Evolutionary conservation across 2,329 filamentous ascomycete species (phyloP).

Genomic region (Fusarium mundagurra): DNA sequence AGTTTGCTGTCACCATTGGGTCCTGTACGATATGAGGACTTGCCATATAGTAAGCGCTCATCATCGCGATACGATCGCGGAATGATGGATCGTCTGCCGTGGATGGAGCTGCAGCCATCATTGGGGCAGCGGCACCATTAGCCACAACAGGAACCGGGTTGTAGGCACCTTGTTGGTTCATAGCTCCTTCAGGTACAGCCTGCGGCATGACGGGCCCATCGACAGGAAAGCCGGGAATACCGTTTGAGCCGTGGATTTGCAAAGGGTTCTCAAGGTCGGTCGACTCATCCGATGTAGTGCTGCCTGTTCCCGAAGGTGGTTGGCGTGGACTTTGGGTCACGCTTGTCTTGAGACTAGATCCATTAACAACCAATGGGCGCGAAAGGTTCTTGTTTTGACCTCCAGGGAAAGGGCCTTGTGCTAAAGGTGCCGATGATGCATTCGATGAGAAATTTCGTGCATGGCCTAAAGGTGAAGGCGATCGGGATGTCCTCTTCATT

Average conservation of each 20-base stretch:
- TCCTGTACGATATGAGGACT: conserved; percentile 46
- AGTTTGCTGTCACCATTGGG: conserved; percentile 41
- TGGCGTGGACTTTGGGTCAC: conserved; percentile 41
- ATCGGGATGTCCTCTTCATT: conserved; percentile 64
- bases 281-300: conserved; percentile 37
- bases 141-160: conserved; percentile 48
- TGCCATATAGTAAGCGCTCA: conserved; percentile 48
- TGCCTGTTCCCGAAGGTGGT: conserved; percentile 17
- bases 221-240: conserved; percentile 13
- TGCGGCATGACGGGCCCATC: conserved; percentile 22
- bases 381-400: conserved; percentile 48
- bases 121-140: conserved; percentile 47
- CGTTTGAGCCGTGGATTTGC: conserved; percentile 38
- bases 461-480: conserved; percentile 65
- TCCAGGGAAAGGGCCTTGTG: conserved; percentile 51
- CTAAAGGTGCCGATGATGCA: conserved; percentile 52
- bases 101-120: conserved; percentile 30
- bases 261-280: conserved; percentile 43
- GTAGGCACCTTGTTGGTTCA: conserved; percentile 27
- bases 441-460: conserved; percentile 56
- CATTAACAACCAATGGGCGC: conserved; percentile 64
- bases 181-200: conserved; percentile 16
- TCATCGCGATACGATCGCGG: conserved; percentile 53
- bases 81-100: conserved; percentile 53
- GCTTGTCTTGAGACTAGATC: conserved; percentile 53